A percentile compares a stretch with the other conserved stretches of the same genome.
phyloP scores from a whole-genome alignment of 495 filamentous ascomycete species.

The Astrothelium macrocarpum region DNA sequence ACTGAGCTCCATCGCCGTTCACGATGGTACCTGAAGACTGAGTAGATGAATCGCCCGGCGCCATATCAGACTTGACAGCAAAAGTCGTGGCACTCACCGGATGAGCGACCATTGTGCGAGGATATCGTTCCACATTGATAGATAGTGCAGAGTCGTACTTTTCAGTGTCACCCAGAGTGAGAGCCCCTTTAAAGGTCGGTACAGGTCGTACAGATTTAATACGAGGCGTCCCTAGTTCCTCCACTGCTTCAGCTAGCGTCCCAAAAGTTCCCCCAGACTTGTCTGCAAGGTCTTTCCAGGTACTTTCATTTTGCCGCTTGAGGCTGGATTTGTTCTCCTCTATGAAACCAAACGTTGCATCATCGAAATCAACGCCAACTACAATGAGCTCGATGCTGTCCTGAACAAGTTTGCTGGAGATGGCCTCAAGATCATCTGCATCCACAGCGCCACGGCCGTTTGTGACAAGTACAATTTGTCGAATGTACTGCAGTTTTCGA shows the following conservation, averaged over 20 bases:
- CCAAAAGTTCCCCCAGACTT: slow-evolving; percentile 65
- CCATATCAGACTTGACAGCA: slow-evolving; percentile 43
- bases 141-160: slow-evolving; percentile 66
- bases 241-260: slow-evolving; percentile 75
- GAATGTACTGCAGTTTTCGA: slow-evolving; percentile 81
- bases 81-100: slow-evolving; percentile 68
- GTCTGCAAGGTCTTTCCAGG: slow-evolving; percentile 54
- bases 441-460: slow-evolving; percentile 66
- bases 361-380: slow-evolving; percentile 89
- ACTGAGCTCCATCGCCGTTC: slow-evolving; percentile 36
- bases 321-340: slow-evolving; percentile 75
- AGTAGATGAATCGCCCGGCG: slow-evolving; percentile 34
- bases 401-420: slow-evolving; percentile 59
- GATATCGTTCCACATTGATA: slow-evolving; percentile 86
- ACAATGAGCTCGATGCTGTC: slow-evolving; percentile 68
- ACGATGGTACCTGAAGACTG: slow-evolving; percentile 42
- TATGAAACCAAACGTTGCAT: slow-evolving; percentile 79
- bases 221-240: slow-evolving; percentile 63
- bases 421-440: slow-evolving; percentile 52
- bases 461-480: slow-evolving; percentile 76
- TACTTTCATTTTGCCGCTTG: slow-evolving; percentile 49
- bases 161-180: slow-evolving; percentile 68
- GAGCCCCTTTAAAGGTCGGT: slow-evolving; percentile 64
- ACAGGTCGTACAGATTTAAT: slow-evolving; percentile 64
- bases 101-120: slow-evolving; percentile 65